phyloP scores from a whole-genome alignment of 305 asterid genomes.

The Fraxinus nigra region DNA sequence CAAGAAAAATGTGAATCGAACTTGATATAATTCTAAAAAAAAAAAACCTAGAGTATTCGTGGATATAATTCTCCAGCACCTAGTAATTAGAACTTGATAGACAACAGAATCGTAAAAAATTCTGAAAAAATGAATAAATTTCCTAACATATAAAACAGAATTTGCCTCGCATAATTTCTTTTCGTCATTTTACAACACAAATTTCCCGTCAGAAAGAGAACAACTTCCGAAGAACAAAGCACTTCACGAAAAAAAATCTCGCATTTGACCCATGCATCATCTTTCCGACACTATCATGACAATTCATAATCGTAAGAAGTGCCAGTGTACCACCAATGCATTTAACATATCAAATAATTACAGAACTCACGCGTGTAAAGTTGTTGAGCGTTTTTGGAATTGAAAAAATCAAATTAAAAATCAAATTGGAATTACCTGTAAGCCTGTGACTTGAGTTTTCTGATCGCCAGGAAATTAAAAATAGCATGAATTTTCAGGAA shows the following conservation, averaged over 20 bases:
- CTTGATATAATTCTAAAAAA: not conserved
- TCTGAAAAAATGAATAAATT: not conserved
- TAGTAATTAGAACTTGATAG: not conserved
- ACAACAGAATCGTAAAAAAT: not conserved
- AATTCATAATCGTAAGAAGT: slow-evolving; percentile 2
- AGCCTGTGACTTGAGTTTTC: slow-evolving; percentile 29
- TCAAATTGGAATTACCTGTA: slow-evolving; percentile 32
- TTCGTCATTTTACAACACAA: not conserved
- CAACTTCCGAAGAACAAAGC: slow-evolving; percentile 29
- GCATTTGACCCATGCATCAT: slow-evolving; percentile 29
- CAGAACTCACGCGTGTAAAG: not conserved
- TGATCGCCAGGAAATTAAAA: slow-evolving; percentile 27
- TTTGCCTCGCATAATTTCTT: not conserved
- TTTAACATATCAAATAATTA: not conserved
- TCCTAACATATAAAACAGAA: not conserved
- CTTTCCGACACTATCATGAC: slow-evolving; percentile 22
- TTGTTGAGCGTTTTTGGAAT: not conserved
- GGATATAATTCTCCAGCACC: not conserved
- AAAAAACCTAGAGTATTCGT: not conserved
- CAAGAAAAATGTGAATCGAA: not conserved
- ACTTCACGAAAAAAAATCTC: slow-evolving; percentile 17
- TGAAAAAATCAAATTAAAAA: not conserved
- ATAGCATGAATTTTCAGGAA: slow-evolving; percentile 17
- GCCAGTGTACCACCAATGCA: slow-evolving; percentile 12
- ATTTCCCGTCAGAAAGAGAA: not conserved